Evolutionary conservation across 441 rosid genomes (phyloP).

Genomic region (Mallotus japonicus): DNA sequence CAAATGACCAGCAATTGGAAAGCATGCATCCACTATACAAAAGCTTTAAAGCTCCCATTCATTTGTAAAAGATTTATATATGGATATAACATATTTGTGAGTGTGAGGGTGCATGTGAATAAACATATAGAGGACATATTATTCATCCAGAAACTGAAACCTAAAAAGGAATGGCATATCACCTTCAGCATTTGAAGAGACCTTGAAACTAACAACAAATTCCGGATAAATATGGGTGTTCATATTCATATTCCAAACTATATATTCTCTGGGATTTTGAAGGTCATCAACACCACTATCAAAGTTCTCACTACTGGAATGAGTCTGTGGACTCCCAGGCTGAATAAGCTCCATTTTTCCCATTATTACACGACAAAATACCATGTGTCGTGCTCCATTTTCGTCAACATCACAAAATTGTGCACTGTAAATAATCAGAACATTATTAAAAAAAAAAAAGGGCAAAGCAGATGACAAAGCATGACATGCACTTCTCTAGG

Average conservation of each 20-base stretch:
- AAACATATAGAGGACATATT: neutral
- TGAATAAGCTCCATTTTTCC: conserved; percentile 79
- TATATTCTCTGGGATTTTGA: conserved; percentile 57
- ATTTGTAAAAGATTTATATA: neutral
- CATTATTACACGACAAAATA: conserved; percentile 88
- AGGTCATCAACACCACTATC: conserved; percentile 93
- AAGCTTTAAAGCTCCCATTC: neutral
- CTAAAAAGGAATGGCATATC: conserved; percentile 37
- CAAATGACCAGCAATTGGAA: conserved; percentile 8
- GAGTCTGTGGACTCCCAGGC: conserved; percentile 55
- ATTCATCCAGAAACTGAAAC: conserved; percentile 13
- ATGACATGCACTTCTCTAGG: neutral
- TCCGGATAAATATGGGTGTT: conserved; percentile 88
- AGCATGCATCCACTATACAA: neutral
- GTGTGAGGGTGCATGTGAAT: neutral
- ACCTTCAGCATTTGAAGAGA: conserved; percentile 69
- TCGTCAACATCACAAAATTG: conserved; percentile 86
- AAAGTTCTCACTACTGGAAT: conserved; percentile 68
- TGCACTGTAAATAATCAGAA: conserved; percentile 57
- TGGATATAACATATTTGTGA: neutral
- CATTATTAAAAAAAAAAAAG: neutral
- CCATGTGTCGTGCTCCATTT: conserved; percentile 65
- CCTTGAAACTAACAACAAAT: conserved; percentile 92
- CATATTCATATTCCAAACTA: conserved; percentile 90
- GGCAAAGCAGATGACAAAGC: neutral